Conservation (phyloP, 2,329 filamentous ascomycete genomes). For the Dactylella cylindrospora region DNA sequence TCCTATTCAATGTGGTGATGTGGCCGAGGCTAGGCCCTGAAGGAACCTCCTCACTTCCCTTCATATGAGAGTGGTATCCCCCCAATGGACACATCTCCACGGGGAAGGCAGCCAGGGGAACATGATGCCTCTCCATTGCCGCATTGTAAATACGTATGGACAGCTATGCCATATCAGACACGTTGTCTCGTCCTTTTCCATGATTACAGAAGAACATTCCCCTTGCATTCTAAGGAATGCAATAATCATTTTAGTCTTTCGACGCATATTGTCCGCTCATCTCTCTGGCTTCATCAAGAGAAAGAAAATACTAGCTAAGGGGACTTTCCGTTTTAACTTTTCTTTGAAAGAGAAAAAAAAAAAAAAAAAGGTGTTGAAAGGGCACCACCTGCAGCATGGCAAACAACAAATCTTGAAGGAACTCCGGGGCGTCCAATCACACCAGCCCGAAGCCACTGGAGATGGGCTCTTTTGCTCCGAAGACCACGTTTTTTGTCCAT, state of each 20-base stretch:
- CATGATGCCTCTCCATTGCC: constrained; percentile 39
- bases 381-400: constrained; percentile 7
- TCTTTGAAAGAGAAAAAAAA: constrained; percentile 3
- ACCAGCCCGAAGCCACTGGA: constrained; percentile 3
- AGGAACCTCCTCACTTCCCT: constrained; percentile 36
- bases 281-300: constrained; percentile 13
- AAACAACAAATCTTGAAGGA: constrained; percentile 29
- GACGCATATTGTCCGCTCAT: constrained; percentile 7
- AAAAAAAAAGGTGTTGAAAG: too few species aligned
- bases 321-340: too few species aligned
- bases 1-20: too few species aligned
- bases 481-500: too few species aligned
- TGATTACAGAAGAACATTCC: too few species aligned
- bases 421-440: constrained; percentile 18
- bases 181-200: too few species aligned
- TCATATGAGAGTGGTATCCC: constrained; percentile 20
- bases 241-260: constrained; percentile 5
- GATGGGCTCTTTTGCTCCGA: constrained; percentile 9
- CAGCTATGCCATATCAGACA: neutral
- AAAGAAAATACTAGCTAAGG: constrained; percentile 13
- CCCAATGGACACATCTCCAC: neutral
- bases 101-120: neutral
- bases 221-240: constrained; percentile 43
- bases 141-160: constrained; percentile 2
- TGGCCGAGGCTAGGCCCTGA: constrained; percentile 19